Base-by-base conservation (phyloP, 371 early-diverging fungal genomes). In the Dichotomocladium elegans region DNA sequence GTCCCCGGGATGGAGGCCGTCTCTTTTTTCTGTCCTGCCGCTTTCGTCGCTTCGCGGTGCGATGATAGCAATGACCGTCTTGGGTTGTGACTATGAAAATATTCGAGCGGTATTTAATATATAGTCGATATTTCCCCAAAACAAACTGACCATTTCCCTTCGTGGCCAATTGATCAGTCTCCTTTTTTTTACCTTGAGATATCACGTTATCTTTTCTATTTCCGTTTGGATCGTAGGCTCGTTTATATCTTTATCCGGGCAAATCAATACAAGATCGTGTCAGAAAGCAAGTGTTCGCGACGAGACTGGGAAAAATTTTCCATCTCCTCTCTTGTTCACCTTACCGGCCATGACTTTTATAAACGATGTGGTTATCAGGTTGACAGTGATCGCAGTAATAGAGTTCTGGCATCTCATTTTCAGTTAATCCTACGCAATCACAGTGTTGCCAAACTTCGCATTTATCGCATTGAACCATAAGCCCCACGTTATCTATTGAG, bases 391-490 rank as follows among this genome's bases (percentile, higher is more conserved):
- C 94, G 68, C 94, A 94, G 60, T 84, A 93, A 69, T 94, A 94
- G 52, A 87, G 79, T 58, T 91, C 87, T 9, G 94, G 93, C 26
- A 87, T 71, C 41, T 85, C 81, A 53, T 85, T 80, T 45, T 81
- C 72, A 8, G 80, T 71, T 35, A 75, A 47, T 15, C 90, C 89
- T 55, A 94, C 86, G 62, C 94, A 94, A 25, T 85, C 81, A 55
- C 88, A 87, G 64, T 94, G 94, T 66, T 94, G 94, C 94, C 94
- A 94, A 10, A 92, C 92, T 58, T 86, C 81, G 63, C 94, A 94
- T 12, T 79, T 77, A 53, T 94, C 93, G 70, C 94, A 94, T 67
- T 92, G 90, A 27, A 94, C 89, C 92, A 92, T 93, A 34, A 86
- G 64, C 34, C 89, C 92, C 10, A 81, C 76, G 63, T 85, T 85